Percentiles rank a stretch among this genome's conserved stretches.
phyloP scores from a whole-genome alignment of 2,329 filamentous ascomycete species.

The Chlorencoelia australis region DNA sequence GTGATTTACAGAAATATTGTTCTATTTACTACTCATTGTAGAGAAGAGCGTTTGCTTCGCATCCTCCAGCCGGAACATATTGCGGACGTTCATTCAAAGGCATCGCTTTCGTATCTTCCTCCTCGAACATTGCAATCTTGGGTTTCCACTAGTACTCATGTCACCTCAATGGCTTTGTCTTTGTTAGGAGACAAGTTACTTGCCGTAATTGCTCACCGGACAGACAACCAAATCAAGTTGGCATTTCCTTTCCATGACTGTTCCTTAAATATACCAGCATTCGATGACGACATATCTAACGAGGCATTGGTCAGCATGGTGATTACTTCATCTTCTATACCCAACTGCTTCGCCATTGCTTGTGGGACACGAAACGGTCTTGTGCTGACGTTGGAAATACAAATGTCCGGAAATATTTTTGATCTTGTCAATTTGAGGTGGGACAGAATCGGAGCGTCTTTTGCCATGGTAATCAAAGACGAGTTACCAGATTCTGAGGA shows the following conservation, averaged over 20 bases:
- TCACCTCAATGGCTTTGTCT: too few relatives aligned
- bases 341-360: slow-evolving; percentile 14
- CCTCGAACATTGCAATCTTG: too few relatives aligned
- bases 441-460: slow-evolving; percentile 20
- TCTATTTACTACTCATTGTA: slow-evolving; percentile 18
- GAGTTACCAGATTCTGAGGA: slow-evolving; percentile 9
- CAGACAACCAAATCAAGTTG: too few relatives aligned
- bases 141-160: too few relatives aligned
- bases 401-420: slow-evolving; percentile 4
- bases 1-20: slow-evolving; percentile 16
- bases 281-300: too few relatives aligned
- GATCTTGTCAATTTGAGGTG: slow-evolving; percentile 9
- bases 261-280: too few relatives aligned
- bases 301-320: slow-evolving; percentile 22
- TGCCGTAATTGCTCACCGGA: too few relatives aligned
- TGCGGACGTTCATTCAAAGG: too few relatives aligned
- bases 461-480: slow-evolving; percentile 20
- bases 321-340: slow-evolving; percentile 1
- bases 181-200: too few relatives aligned
- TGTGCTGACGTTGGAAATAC: slow-evolving; percentile 17
- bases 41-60: slow-evolving; percentile 4
- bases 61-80: too few relatives aligned
- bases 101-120: too few relatives aligned
- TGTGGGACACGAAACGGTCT: slow-evolving; percentile 25
- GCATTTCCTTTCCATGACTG: too few relatives aligned